Percentiles rank a stretch among this genome's conserved stretches.
phyloP scores from a whole-genome alignment of 2,329 filamentous ascomycete genomes.

The Cordyceps farinosa region DNA sequence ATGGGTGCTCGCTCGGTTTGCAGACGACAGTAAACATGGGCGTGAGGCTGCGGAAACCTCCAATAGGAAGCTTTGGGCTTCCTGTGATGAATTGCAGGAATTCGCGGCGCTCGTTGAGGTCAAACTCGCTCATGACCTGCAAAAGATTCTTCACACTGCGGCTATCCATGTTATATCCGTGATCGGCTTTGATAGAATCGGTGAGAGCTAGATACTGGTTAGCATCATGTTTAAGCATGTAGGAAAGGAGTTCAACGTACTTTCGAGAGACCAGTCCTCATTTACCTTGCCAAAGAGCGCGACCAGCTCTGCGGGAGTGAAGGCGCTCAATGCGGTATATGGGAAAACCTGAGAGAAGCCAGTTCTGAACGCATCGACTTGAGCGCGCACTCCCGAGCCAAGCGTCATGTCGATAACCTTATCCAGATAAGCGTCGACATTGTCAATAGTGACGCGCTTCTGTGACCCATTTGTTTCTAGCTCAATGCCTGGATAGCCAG shows the following conservation, averaged over 20 bases:
- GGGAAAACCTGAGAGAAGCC: slow-evolving; percentile 97
- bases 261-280: slow-evolving; percentile 97
- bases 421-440: slow-evolving; percentile 85
- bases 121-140: slow-evolving; percentile 89
- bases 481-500: slow-evolving; percentile 85
- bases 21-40: slow-evolving; percentile 99
- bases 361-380: slow-evolving; percentile 84
- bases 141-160: slow-evolving; percentile 90
- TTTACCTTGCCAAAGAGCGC: slow-evolving; percentile 90
- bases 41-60: slow-evolving; percentile 94
- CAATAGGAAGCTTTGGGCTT: slow-evolving; percentile 95
- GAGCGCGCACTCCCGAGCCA: slow-evolving; percentile 79
- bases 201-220: slow-evolving; percentile 65
- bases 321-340: slow-evolving; percentile 85
- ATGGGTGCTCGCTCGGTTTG: slow-evolving; percentile 94
- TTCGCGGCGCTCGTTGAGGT: slow-evolving; percentile 71
- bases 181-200: slow-evolving; percentile 98
- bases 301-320: slow-evolving; percentile 91
- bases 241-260: slow-evolving; percentile 52
- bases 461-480: slow-evolving; percentile 72
- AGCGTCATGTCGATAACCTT: slow-evolving; percentile 89
- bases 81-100: slow-evolving; percentile 98
- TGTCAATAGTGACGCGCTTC: slow-evolving; percentile 77
- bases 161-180: slow-evolving; percentile 98
- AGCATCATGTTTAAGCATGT: slow-evolving; percentile 6